Percentiles rank a stretch among this genome's conserved stretches.
Evolutionary conservation across 2,329 filamentous ascomycete species (phyloP).

Genomic region (Cladosporium sp.): DNA sequence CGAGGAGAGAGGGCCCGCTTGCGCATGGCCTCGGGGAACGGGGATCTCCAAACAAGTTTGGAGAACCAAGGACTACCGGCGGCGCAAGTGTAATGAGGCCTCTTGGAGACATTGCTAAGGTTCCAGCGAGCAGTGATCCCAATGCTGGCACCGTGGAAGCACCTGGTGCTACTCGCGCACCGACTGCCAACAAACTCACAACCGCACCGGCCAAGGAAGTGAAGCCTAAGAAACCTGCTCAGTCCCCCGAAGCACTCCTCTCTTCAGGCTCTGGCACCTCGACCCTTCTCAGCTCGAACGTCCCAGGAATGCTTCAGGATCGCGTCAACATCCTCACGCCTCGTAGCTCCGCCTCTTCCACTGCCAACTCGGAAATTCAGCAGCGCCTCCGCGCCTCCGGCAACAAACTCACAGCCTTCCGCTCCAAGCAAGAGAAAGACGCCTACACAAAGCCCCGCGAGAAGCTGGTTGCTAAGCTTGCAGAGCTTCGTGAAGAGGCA

Average conservation of each 20-base stretch:
- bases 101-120: not conserved
- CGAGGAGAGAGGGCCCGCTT: constrained; percentile 20
- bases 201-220: not conserved
- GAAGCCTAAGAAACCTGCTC: not conserved
- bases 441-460: constrained; percentile 17
- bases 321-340: constrained; percentile 18
- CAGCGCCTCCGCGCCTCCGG: constrained; percentile 15
- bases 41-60: not conserved
- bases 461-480: constrained; percentile 17
- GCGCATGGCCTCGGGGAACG: constrained; percentile 15
- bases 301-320: constrained; percentile 24
- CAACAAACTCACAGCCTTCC: constrained; percentile 21
- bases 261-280: constrained; percentile 20
- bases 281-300: constrained; percentile 24
- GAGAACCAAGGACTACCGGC: constrained; percentile 2
- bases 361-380: constrained; percentile 15
- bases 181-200: not conserved
- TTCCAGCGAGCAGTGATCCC: not conserved
- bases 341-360: not conserved
- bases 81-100: constrained; percentile 13
- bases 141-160: constrained; percentile 4
- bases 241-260: constrained; percentile 14
- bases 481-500: constrained; percentile 14
- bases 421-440: constrained; percentile 13
- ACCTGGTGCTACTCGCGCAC: not conserved